Conservation (phyloP, 2,329 filamentous ascomycete genomes). For the Epichloe gansuensis region DNA sequence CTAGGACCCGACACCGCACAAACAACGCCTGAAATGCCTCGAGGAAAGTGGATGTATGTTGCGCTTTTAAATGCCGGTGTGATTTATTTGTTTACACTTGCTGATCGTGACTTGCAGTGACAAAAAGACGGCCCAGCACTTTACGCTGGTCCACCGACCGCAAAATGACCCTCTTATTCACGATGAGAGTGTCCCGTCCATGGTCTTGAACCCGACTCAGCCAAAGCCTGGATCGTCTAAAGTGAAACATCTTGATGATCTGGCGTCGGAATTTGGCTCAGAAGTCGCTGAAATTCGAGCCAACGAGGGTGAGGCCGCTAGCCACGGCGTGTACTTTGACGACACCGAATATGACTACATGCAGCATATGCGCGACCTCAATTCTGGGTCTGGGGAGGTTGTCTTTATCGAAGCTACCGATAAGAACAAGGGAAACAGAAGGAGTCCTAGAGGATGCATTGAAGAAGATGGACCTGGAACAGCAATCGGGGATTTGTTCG, state of each 20-base stretch:
- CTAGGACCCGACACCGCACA: neutral
- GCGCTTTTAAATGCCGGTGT: neutral
- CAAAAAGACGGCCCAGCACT: slow-evolving; percentile 88
- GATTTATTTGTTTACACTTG: neutral
- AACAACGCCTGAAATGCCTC: slow-evolving; percentile 48
- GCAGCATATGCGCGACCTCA: slow-evolving; percentile 94
- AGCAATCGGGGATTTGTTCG: slow-evolving; percentile 48
- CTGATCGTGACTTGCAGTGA: slow-evolving; percentile 30
- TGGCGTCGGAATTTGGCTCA: slow-evolving; percentile 62
- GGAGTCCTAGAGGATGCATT: slow-evolving; percentile 75
- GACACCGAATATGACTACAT: slow-evolving; percentile 98
- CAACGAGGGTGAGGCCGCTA: slow-evolving; percentile 94
- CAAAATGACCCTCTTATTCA: slow-evolving; percentile 97
- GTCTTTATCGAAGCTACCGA: slow-evolving; percentile 72
- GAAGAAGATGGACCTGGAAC: slow-evolving; percentile 44
- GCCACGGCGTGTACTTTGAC: slow-evolving; percentile 87
- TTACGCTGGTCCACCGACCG: slow-evolving; percentile 86
- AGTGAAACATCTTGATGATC: slow-evolving; percentile 59
- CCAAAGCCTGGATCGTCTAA: slow-evolving; percentile 27
- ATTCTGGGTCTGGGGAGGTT: slow-evolving; percentile 53
- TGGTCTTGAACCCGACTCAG: slow-evolving; percentile 68
- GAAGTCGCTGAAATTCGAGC: slow-evolving; percentile 55
- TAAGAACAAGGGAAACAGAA: slow-evolving; percentile 66
- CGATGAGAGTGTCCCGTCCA: slow-evolving; percentile 75
- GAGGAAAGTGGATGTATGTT: slow-evolving; percentile 55